These are phyloP conservation scores for Xerocomellus amylosporus DNA, from an alignment of 768 basidiomycete species.

Conservation along the genomic window DNA sequence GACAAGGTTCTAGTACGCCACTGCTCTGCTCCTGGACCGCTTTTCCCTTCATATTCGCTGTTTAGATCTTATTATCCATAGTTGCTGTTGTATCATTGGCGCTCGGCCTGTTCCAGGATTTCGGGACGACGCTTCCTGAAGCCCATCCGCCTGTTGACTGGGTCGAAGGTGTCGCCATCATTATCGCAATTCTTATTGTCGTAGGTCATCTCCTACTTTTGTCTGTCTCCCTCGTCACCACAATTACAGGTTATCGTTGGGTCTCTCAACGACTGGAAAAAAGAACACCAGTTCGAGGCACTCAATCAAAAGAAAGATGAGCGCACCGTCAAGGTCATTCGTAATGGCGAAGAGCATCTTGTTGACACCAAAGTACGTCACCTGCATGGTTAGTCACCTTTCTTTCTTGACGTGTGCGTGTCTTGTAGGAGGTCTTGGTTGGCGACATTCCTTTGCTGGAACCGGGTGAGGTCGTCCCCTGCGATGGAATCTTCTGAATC, in stretches of 20 bases:
- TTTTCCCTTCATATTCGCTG: constrained; percentile 7
- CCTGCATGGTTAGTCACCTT: not conserved
- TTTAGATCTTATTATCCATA: constrained; percentile 81
- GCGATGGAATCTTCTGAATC: constrained; percentile 81
- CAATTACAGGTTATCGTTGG: constrained; percentile 75
- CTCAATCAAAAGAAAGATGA: constrained; percentile 97
- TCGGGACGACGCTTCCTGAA: constrained; percentile 62
- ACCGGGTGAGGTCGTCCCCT: constrained; percentile 94
- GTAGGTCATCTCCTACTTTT: constrained; percentile 39
- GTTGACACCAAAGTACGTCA: constrained; percentile 75
- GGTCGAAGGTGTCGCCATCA: constrained; percentile 91
- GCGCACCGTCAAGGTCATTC: constrained; percentile 81
- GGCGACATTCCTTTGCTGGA: constrained; percentile 78
- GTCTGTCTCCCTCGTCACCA: not conserved
- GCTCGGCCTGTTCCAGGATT: constrained; percentile 91
- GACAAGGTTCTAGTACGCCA: constrained; percentile 82
- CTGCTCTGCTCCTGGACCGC: not conserved
- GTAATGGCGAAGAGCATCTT: constrained; percentile 63
- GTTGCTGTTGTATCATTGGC: constrained; percentile 92
- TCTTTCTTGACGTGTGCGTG: constrained; percentile 14
- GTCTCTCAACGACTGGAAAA: constrained; percentile 97
- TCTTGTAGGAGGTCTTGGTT: constrained; percentile 78
- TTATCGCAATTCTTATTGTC: constrained; percentile 72
- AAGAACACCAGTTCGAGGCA: constrained; percentile 92
- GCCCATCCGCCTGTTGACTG: constrained; percentile 86